These are phyloP conservation scores for Strombidium stylifer DNA, from an alignment of 73 alveolate genomes.

Conservation along the genomic window DNA sequence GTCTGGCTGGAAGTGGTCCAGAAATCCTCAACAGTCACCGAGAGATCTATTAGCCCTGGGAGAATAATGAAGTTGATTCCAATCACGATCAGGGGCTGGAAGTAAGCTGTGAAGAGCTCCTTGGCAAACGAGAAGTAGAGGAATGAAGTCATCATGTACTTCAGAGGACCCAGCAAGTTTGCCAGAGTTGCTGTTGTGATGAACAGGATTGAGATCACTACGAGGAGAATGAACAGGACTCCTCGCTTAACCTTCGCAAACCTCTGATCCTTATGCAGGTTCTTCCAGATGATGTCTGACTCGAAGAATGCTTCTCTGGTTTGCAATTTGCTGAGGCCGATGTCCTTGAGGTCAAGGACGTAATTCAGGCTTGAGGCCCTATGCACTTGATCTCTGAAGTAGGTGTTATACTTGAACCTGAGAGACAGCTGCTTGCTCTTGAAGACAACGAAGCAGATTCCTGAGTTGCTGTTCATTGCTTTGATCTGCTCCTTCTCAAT, in stretches of 20 bases:
- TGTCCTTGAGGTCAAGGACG: too few species aligned
- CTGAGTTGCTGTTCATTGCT: too few species aligned
- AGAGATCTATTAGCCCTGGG: conserved; percentile 21
- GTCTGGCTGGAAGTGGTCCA: not conserved
- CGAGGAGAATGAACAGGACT: not conserved
- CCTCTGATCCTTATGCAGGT: conserved; percentile 6
- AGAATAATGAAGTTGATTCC: conserved; percentile 22
- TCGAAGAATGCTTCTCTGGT: conserved; percentile 27
- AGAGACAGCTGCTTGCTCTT: too few species aligned
- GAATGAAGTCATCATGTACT: not conserved
- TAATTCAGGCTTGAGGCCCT: too few species aligned
- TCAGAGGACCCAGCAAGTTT: conserved; percentile 7
- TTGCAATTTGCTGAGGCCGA: too few species aligned
- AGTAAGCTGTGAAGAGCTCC: not conserved
- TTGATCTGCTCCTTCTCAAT: too few species aligned
- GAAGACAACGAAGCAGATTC: too few species aligned
- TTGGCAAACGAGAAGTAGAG: not conserved
- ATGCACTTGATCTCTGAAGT: too few species aligned
- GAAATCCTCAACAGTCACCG: conserved; percentile 5
- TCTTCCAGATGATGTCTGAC: conserved; percentile 25
- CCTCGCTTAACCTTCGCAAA: not conserved
- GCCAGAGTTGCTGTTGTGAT: conserved; percentile 19
- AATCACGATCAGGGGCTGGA: conserved; percentile 9
- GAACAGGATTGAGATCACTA: not conserved
- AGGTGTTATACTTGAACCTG: too few species aligned